Conservation (phyloP, 495 filamentous ascomycete genomes). For the Achaetomiella virescens region DNA sequence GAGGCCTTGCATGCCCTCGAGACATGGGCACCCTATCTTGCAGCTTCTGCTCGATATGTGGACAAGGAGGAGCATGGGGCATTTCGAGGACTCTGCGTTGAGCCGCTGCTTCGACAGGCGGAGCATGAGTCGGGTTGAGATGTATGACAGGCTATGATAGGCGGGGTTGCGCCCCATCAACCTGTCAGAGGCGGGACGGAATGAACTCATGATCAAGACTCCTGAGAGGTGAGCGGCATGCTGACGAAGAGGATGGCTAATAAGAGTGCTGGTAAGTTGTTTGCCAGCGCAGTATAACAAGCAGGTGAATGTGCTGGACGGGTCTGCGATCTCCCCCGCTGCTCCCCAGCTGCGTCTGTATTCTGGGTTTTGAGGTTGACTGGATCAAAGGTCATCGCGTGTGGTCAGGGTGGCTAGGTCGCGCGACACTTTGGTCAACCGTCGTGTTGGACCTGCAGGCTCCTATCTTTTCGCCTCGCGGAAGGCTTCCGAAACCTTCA, state of each 20-base stretch:
- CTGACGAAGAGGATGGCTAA: not conserved
- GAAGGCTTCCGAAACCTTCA: not conserved
- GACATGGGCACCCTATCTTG: slow-evolving; percentile 10
- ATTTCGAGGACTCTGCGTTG: not conserved
- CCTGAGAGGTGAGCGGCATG: not conserved
- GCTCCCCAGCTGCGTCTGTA: not conserved
- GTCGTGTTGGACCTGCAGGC: not conserved
- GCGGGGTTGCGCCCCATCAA: not conserved
- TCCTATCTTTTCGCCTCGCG: not conserved
- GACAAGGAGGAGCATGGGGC: not conserved
- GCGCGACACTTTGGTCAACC: not conserved
- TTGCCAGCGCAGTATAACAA: not conserved
- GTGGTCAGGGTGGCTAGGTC: no score
- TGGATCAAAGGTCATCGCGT: no score
- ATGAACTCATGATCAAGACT: not conserved
- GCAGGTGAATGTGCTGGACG: not conserved
- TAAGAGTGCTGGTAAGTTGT: not conserved
- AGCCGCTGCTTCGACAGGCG: no score
- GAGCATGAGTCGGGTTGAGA: not conserved
- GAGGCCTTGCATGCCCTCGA: slow-evolving; percentile 1
- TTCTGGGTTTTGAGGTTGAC: slow-evolving; percentile 1
- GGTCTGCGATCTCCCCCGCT: not conserved
- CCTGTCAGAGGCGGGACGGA: not conserved
- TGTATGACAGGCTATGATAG: not conserved
- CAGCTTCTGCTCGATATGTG: not conserved